phyloP scores from a whole-genome alignment of 2,329 filamentous ascomycete genomes.

The Ophiostoma pallidulum region DNA sequence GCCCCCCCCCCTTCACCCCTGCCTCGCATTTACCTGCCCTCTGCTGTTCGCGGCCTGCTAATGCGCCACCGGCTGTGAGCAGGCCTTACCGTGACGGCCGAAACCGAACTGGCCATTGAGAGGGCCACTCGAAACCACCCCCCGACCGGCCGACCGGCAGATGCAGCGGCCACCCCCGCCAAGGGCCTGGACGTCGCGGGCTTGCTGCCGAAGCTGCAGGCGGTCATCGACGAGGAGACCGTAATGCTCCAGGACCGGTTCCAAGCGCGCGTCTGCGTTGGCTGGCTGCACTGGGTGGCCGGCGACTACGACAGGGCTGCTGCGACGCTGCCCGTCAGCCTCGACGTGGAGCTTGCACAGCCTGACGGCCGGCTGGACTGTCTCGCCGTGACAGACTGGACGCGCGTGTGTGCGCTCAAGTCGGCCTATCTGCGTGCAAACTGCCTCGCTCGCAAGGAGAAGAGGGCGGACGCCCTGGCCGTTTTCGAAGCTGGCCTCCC shows the following conservation, averaged over 20 bases:
- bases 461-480: conserved; percentile 49
- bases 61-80: conserved; percentile 11
- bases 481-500: conserved; percentile 58
- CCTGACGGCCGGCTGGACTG: conserved; percentile 33
- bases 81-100: conserved; percentile 63
- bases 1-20: neutral
- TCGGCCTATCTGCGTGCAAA: conserved; percentile 67
- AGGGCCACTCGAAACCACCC: conserved; percentile 39
- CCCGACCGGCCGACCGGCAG: conserved; percentile 31
- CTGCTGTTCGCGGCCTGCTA: conserved; percentile 1
- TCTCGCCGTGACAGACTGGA: conserved; percentile 61
- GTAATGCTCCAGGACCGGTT: conserved; percentile 50
- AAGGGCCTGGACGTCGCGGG: conserved; percentile 36
- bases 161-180: conserved; percentile 28
- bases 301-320: conserved; percentile 58
- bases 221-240: conserved; percentile 50
- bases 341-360: conserved; percentile 42
- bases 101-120: conserved; percentile 57
- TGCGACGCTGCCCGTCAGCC: conserved; percentile 52
- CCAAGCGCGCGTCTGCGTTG: conserved; percentile 74
- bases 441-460: conserved; percentile 41
- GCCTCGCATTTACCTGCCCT: conserved; percentile 1
- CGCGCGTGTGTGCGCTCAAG: conserved; percentile 71
- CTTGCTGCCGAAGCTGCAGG: conserved; percentile 41
- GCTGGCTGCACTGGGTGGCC: conserved; percentile 74